Base-by-base conservation (phyloP, 2,329 filamentous ascomycete genomes). In the Albophoma yamanashiensis region DNA sequence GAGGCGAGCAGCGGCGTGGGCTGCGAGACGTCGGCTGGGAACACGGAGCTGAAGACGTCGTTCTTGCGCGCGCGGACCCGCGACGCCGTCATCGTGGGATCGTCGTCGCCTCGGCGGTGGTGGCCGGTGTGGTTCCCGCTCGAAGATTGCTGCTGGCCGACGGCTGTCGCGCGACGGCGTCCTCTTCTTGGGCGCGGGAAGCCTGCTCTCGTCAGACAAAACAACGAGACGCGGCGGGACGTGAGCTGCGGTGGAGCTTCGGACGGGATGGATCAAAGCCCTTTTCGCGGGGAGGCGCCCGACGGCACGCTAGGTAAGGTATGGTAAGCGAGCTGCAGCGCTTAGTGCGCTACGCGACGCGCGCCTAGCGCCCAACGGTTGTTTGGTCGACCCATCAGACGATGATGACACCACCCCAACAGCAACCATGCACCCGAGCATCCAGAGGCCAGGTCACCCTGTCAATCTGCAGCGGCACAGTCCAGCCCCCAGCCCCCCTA, bases 11-110 rank as follows among this genome's bases (percentile, higher is more conserved):
- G 70, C 42, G 81, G 77, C 59, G 80, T 79, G 50, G 80, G 77
- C 67, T 78, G 79, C 20, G 77, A 76, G 64, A 77, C 66, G 61
- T 82, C 78, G 20, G 76, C 76, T 62, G 78, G 78, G 70, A 85
- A 85, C 66, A 85, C 81, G 34, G 82, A 84, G 62, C 76, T 76
- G 65, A 85, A 79, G 52, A 83, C 73, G 63, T 75, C 78, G 60
- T 78, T 76, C 65, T 75, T 80, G 62, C 78, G 79, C 58, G 74
- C 70, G 64, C 73, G 75, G 71, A 80, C 77, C 63, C 71, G 74
- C 58, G 80, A 76, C 58, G 74, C 73, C 61, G 74, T 68, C 72
- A 76, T 76, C 64, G 50, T 31, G 42, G 27, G 20, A 8, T 50
- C 36, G 1, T 11, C 38, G 27, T 25, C 15, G 31, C n/a, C 36